phyloP scores from a whole-genome alignment of 805 yeast species.

The Candida anglica region DNA sequence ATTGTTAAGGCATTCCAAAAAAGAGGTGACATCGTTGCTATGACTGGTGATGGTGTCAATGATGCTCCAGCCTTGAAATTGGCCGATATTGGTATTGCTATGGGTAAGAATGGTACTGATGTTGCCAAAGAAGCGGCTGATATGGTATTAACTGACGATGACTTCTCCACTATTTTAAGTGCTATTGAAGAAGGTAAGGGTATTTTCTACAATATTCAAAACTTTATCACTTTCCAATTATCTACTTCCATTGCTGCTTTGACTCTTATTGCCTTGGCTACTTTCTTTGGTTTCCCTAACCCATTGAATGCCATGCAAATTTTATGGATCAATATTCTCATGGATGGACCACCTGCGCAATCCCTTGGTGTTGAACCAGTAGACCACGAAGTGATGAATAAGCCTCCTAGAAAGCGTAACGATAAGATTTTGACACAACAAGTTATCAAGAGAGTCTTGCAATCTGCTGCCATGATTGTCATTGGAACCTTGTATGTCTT shows the following conservation, averaged over 20 bases:
- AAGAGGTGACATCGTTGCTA: constrained; percentile 93
- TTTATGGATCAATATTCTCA: constrained; percentile 91
- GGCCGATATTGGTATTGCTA: constrained; percentile 94
- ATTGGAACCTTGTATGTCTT: constrained; percentile 86
- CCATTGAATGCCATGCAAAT: constrained; percentile 98
- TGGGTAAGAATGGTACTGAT: constrained; percentile 94
- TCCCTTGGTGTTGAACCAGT: constrained; percentile 97
- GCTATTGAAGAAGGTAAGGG: constrained; percentile 99
- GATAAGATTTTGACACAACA: constrained; percentile 76
- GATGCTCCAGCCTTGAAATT: constrained; percentile 97
- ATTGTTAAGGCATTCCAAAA: constrained; percentile 86
- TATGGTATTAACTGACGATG: constrained; percentile 96
- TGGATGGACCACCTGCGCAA: constrained; percentile 99
- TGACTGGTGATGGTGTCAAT: constrained; percentile 99
- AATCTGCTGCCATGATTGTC: constrained; percentile 74
- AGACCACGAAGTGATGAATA: constrained; percentile 90
- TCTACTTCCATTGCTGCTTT: constrained; percentile 96
- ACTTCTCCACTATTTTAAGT: constrained; percentile 85
- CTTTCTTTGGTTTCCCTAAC: constrained; percentile 83
- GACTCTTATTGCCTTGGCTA: constrained; percentile 81
- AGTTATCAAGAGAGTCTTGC: constrained; percentile 68
- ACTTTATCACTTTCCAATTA: constrained; percentile 89
- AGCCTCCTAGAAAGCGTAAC: constrained; percentile 89
- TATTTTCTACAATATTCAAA: constrained; percentile 91
- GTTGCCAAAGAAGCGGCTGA: constrained; percentile 98